Evolutionary conservation across 352 stramenopile genomes (phyloP).

Genomic region (Phytophthora lateralis): DNA sequence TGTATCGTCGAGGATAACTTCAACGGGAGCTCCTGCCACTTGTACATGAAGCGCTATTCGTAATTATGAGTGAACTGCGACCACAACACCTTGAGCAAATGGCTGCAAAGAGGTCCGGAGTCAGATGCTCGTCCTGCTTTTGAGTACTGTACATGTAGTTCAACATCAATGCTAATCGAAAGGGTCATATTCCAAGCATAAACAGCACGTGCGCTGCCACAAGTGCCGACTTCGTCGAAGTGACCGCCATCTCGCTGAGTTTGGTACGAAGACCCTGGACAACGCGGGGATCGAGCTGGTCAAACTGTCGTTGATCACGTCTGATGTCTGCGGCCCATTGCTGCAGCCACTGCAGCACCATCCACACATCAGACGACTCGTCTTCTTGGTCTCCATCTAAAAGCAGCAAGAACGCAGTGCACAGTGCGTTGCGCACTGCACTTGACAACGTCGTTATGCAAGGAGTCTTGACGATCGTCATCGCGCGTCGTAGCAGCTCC

Average conservation of each 20-base stretch:
- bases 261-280: constrained; percentile 37
- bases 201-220: constrained; percentile 47
- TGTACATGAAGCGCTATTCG: background rate
- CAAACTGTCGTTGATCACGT: constrained; percentile 18
- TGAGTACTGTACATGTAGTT: no score
- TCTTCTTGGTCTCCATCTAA: constrained; percentile 31
- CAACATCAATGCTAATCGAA: background rate
- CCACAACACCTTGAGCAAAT: background rate
- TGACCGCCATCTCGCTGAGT: constrained; percentile 30
- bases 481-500: constrained; percentile 42
- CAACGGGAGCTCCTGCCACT: background rate
- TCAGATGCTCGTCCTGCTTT: background rate
- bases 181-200: constrained; percentile 33
- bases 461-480: constrained; percentile 35
- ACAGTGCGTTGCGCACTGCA: constrained; percentile 49
- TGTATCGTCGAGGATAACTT: constrained; percentile 1
- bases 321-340: constrained; percentile 19
- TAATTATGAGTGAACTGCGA: constrained; percentile 1
- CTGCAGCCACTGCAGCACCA: constrained; percentile 59
- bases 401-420: constrained; percentile 57
- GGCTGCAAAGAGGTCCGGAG: background rate
- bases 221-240: constrained; percentile 39
- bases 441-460: constrained; percentile 43
- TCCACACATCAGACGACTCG: constrained; percentile 35
- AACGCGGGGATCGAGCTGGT: constrained; percentile 50